Evolutionary conservation across 208 protist species (phyloP).

Genomic region (Tritrichomonas musculus): DNA sequence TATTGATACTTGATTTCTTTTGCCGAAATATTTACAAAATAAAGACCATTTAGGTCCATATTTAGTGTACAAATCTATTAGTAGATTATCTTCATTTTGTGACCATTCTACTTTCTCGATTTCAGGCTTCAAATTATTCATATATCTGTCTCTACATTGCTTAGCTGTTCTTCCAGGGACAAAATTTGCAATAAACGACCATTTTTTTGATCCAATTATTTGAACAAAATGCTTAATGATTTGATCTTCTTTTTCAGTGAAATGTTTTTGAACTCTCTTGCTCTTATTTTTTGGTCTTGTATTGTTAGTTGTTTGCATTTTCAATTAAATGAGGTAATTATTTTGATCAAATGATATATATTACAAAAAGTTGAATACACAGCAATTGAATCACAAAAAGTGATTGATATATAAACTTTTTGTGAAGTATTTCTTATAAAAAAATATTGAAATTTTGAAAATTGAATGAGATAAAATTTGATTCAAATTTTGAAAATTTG

Average conservation of each 20-base stretch:
- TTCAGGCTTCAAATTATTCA: not conserved
- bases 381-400: too few relatives aligned
- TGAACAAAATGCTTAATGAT: not conserved
- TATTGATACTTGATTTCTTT: too few relatives aligned
- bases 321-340: too few relatives aligned
- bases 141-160: not conserved
- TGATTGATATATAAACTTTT: too few relatives aligned
- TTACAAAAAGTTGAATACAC: too few relatives aligned
- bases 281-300: too few relatives aligned
- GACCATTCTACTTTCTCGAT: not conserved
- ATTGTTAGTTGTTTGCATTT: too few relatives aligned
- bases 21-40: not conserved
- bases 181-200: not conserved
- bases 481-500: too few relatives aligned
- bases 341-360: too few relatives aligned
- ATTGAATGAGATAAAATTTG: too few relatives aligned
- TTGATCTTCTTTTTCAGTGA: not conserved
- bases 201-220: not conserved
- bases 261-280: not conserved
- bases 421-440: too few relatives aligned
- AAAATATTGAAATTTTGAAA: too few relatives aligned
- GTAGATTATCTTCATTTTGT: not conserved
- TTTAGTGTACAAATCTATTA: not conserved
- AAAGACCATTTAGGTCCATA: not conserved
- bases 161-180: not conserved